phyloP scores from a whole-genome alignment of 2,329 filamentous ascomycete species.

The Aspergillus tanneri region DNA sequence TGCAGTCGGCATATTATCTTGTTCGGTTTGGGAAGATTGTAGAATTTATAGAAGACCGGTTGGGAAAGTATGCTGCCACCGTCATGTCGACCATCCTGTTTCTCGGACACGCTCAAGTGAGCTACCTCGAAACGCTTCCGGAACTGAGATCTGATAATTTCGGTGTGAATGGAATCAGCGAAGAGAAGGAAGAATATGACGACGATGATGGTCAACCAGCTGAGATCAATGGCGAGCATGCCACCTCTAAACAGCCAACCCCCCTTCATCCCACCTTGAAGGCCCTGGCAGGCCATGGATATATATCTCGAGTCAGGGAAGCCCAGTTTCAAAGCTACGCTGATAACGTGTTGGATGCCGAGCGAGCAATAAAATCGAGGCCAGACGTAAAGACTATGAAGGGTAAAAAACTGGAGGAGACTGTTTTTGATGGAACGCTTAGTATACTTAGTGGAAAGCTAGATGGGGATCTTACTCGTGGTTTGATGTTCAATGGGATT shows the following conservation, averaged over 20 bases:
- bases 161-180: conserved; percentile 27
- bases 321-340: conserved; percentile 43
- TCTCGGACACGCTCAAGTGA: conserved; percentile 68
- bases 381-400: conserved; percentile 37
- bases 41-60: conserved; percentile 69
- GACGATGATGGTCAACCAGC: conserved; percentile 22
- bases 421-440: conserved; percentile 29
- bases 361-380: conserved; percentile 31
- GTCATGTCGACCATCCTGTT: conserved; percentile 73
- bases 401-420: conserved; percentile 40
- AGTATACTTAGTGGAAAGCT: conserved; percentile 35
- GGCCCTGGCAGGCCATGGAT: conserved; percentile 42
- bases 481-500: conserved; percentile 32
- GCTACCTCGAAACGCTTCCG: conserved; percentile 45
- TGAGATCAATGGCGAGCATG: conserved; percentile 27
- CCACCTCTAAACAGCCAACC: conserved; percentile 19
- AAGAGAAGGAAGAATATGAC: conserved; percentile 19
- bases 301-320: conserved; percentile 41
- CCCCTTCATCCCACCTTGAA: conserved; percentile 41
- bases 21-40: conserved; percentile 79
- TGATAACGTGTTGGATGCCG: conserved; percentile 41
- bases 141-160: conserved; percentile 30
- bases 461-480: conserved; percentile 36
- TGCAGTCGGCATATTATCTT: conserved; percentile 75
- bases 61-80: conserved; percentile 71